Conservation (phyloP, 345 rosid species). For the Turnera subulata region DNA sequence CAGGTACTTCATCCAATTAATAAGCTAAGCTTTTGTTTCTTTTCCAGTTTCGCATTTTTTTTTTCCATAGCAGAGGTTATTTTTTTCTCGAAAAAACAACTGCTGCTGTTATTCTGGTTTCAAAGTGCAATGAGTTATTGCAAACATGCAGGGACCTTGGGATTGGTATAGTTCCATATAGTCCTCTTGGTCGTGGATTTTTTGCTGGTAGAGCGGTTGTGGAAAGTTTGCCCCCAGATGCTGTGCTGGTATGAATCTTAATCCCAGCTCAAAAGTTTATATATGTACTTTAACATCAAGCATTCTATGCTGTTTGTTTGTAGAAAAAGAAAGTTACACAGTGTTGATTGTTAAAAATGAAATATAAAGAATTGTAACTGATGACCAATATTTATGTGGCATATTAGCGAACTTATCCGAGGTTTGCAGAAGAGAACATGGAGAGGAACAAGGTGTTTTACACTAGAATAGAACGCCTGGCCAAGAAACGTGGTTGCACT, state of each 20-base stretch:
- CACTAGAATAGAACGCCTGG: slow-evolving; percentile 16
- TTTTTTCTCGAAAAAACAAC: no score
- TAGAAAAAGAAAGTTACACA: no score
- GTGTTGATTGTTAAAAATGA: no score
- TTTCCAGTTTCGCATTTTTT: no score
- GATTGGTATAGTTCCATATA: slow-evolving; percentile 6
- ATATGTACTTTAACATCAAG: no score
- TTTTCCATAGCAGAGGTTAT: no score
- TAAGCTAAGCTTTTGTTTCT: no score
- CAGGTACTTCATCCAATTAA: no score
- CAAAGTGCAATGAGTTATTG: no score
- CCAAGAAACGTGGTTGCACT: slow-evolving; percentile 20
- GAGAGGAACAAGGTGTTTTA: slow-evolving; percentile 29
- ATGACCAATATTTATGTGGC: background rate
- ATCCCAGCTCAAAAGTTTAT: background rate
- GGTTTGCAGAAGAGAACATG: slow-evolving; percentile 11
- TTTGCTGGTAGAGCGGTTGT: slow-evolving; percentile 8
- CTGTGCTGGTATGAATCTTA: slow-evolving; percentile 2
- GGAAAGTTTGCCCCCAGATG: slow-evolving; percentile 7
- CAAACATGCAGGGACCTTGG: slow-evolving; percentile 9
- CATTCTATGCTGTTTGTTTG: no score
- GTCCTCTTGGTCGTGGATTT: slow-evolving; percentile 3
- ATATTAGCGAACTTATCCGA: slow-evolving; percentile 4
- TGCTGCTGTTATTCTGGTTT: no score
- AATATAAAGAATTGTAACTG: background rate